A percentile compares a stretch with the other conserved stretches of the same genome.
Evolutionary conservation across 257 asterid species (phyloP).

Genomic region (Ocimum tenuiflorum): DNA sequence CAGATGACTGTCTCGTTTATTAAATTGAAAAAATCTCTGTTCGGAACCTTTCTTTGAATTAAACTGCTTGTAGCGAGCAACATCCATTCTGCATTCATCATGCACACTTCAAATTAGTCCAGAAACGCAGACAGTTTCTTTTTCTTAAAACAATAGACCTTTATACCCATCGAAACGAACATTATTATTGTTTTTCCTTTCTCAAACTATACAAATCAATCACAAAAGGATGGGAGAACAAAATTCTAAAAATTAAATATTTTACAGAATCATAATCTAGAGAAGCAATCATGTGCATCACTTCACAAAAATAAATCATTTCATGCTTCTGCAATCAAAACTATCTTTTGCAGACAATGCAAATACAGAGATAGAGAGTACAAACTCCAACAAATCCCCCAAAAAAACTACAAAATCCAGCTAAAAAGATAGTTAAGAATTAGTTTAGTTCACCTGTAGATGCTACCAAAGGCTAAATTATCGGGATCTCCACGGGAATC

Average conservation of each 20-base stretch:
- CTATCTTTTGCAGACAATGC: background rate
- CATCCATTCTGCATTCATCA: constrained; percentile 76
- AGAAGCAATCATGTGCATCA: background rate
- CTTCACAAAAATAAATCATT: background rate
- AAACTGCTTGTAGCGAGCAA: constrained; percentile 79
- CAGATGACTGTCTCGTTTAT: constrained; percentile 30
- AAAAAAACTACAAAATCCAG: background rate
- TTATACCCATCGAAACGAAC: background rate
- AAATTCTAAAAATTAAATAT: background rate
- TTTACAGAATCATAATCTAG: background rate
- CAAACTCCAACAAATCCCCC: background rate
- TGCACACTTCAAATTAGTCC: constrained; percentile 14
- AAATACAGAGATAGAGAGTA: background rate
- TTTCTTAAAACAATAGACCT: background rate
- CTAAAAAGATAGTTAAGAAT: background rate
- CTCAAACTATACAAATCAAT: background rate
- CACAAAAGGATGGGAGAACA: background rate
- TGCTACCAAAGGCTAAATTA: constrained; percentile 74
- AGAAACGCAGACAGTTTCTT: background rate
- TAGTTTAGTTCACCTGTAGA: constrained; percentile 49
- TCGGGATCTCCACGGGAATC: constrained; percentile 90
- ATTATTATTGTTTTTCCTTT: background rate
- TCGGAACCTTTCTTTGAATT: constrained; percentile 42
- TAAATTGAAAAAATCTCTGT: constrained; percentile 24
- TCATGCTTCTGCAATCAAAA: background rate